phyloP scores from a whole-genome alignment of 176 grass and related monocot species.

The Rhynchospora pubera region DNA sequence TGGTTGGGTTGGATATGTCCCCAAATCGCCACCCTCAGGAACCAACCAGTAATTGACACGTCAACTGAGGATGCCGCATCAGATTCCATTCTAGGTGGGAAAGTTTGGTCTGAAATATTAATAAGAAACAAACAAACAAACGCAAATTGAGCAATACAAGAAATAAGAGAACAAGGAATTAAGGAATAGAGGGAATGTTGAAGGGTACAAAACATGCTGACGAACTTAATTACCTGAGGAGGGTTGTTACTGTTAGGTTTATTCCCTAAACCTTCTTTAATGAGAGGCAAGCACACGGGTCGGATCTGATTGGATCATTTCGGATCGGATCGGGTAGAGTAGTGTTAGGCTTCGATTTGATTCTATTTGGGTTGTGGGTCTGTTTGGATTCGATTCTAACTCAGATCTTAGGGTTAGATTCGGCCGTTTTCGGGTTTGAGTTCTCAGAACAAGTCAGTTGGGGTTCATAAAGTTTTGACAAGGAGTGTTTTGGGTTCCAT shows the following conservation, averaged over 20 bases:
- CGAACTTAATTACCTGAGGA: slow-evolving; percentile 28
- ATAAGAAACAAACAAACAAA: background rate
- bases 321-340: background rate
- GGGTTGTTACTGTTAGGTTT: slow-evolving; percentile 16
- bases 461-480: background rate
- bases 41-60: slow-evolving; percentile 25
- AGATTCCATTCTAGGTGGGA: slow-evolving; percentile 19
- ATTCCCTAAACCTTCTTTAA: background rate
- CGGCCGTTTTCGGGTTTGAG: background rate
- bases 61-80: slow-evolving; percentile 34
- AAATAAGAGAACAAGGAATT: background rate
- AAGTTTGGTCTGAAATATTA: background rate
- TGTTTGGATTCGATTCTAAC: background rate
- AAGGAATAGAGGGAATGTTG: slow-evolving; percentile 18
- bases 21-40: slow-evolving; percentile 4
- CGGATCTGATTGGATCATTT: background rate
- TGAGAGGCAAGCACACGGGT: background rate
- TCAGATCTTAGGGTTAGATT: background rate
- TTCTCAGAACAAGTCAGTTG: background rate
- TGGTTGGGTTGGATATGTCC: slow-evolving; percentile 21
- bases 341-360: background rate
- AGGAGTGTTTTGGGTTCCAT: background rate
- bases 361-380: background rate
- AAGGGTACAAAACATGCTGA: slow-evolving; percentile 15
- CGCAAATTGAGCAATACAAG: background rate